These are phyloP conservation scores for Aspergillus chevalieri DNA, from an alignment of 2,329 filamentous ascomycete genomes.

Conservation along the genomic window DNA sequence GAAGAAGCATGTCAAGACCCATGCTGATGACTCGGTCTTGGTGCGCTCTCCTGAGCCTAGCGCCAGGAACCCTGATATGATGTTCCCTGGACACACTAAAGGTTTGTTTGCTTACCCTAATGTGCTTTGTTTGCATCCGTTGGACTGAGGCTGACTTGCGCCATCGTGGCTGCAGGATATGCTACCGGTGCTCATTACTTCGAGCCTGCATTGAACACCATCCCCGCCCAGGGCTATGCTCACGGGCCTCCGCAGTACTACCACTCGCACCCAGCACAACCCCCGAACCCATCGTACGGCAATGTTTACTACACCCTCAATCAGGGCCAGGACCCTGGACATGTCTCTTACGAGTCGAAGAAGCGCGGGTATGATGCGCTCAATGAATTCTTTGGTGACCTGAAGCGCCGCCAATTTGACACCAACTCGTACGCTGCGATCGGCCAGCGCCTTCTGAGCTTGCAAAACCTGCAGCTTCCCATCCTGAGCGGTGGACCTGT, in stretches of 20 bases:
- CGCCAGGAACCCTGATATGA: slow-evolving; percentile 38
- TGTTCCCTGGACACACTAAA: slow-evolving; percentile 35
- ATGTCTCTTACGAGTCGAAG: slow-evolving; percentile 60
- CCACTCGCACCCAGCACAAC: slow-evolving; percentile 49
- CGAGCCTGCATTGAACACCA: slow-evolving; percentile 45
- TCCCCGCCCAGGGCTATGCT: slow-evolving; percentile 35
- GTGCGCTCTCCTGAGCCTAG: slow-evolving; percentile 59
- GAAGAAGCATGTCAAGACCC: slow-evolving; percentile 99
- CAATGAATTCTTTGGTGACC: slow-evolving; percentile 88
- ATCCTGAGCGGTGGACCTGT: slow-evolving; percentile 53
- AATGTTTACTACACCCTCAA: slow-evolving; percentile 73
- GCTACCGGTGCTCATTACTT: slow-evolving; percentile 51
- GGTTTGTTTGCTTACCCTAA: slow-evolving; percentile 15
- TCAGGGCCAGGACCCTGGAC: slow-evolving; percentile 60
- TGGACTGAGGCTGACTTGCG: not conserved
- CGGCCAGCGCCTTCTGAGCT: slow-evolving; percentile 75
- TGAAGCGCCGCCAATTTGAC: slow-evolving; percentile 87
- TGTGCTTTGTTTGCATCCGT: not conserved
- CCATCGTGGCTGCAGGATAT: slow-evolving; percentile 18
- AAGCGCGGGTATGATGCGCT: slow-evolving; percentile 83
- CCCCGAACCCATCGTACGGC: slow-evolving; percentile 55
- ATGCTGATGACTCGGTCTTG: slow-evolving; percentile 86
- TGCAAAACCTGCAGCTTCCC: slow-evolving; percentile 64
- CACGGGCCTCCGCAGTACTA: slow-evolving; percentile 47
- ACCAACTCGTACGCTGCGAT: slow-evolving; percentile 86